A percentile compares a stretch with the other conserved stretches of the same genome.
Conservation (phyloP, 805 yeast genomes). For the Kodamaea nitidulidarum region DNA sequence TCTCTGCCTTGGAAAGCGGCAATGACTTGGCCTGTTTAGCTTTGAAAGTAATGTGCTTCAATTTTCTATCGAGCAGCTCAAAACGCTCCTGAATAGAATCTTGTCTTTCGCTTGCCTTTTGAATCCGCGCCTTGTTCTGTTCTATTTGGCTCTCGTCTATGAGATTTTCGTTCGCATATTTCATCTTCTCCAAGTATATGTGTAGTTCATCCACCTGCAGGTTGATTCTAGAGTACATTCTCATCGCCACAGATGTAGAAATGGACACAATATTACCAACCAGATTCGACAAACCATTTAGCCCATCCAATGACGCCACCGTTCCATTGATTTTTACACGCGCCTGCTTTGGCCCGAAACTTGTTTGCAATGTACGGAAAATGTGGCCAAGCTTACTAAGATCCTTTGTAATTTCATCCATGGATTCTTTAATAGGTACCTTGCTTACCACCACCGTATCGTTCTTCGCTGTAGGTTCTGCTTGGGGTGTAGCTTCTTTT, state of each 20-base stretch:
- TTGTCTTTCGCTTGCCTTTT: slow-evolving; percentile 18
- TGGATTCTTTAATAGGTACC: slow-evolving; percentile 11
- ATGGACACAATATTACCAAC: slow-evolving; percentile 13
- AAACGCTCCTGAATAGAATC: slow-evolving; percentile 18
- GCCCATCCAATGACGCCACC: slow-evolving; percentile 6
- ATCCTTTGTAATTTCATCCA: slow-evolving; percentile 20
- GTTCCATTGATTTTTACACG: background rate
- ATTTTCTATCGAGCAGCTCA: slow-evolving; percentile 17
- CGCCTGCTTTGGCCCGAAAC: background rate
- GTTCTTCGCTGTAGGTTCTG: background rate
- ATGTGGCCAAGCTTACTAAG: slow-evolving; percentile 8
- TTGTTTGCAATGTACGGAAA: background rate
- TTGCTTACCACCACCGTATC: background rate
- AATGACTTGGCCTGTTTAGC: slow-evolving; percentile 18
- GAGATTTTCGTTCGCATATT: slow-evolving; percentile 2
- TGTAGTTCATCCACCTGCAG: slow-evolving; percentile 23
- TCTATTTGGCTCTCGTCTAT: slow-evolving; percentile 13
- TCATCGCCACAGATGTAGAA: slow-evolving; percentile 16
- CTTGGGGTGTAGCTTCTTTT: background rate
- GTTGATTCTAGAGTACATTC: slow-evolving; percentile 17
- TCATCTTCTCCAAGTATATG: slow-evolving; percentile 14
- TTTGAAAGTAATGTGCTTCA: slow-evolving; percentile 22
- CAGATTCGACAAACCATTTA: slow-evolving; percentile 19
- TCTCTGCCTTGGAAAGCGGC: slow-evolving; percentile 35
- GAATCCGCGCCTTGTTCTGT: slow-evolving; percentile 13